Evolutionary conservation across 257 asterid species (phyloP).

Genomic region (Nemophila menziesii): DNA sequence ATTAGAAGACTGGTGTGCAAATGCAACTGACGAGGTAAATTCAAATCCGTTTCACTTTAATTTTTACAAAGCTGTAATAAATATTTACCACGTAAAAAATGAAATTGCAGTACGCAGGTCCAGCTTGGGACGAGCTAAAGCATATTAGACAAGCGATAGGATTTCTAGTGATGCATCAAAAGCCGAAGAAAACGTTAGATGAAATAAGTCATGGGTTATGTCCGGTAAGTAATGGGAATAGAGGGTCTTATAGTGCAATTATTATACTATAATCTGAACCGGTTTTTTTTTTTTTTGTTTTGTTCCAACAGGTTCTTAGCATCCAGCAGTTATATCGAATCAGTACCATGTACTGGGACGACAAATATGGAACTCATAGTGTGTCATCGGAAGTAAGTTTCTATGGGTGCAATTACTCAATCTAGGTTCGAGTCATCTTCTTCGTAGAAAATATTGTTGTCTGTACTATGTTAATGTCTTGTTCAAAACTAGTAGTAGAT

Average conservation of each 20-base stretch:
- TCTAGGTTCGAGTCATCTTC: constrained; percentile 26
- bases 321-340: constrained; percentile 91
- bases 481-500: constrained; percentile 4
- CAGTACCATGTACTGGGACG: constrained; percentile 99
- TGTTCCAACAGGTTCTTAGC: constrained; percentile 62
- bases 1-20: constrained; percentile 76
- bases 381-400: constrained; percentile 85
- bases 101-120: constrained; percentile 82
- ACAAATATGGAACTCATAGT: constrained; percentile 95
- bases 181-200: constrained; percentile 88
- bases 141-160: constrained; percentile 98
- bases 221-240: constrained; percentile 47
- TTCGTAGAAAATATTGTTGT: constrained; percentile 13
- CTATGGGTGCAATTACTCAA: constrained; percentile 25
- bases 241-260: constrained; percentile 2
- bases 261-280: constrained; percentile 5
- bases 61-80: constrained; percentile 5
- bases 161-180: constrained; percentile 90
- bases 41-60: constrained; percentile 4
- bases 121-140: constrained; percentile 97
- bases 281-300: constrained; percentile 9
- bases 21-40: constrained; percentile 82
- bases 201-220: constrained; percentile 79
- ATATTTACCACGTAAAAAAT: constrained; percentile 10
- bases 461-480: constrained; percentile 4